A percentile compares a stretch with the other conserved stretches of the same genome.
phyloP scores from a whole-genome alignment of 2,329 filamentous ascomycete species.

The Ceratocystis lukuohia region DNA sequence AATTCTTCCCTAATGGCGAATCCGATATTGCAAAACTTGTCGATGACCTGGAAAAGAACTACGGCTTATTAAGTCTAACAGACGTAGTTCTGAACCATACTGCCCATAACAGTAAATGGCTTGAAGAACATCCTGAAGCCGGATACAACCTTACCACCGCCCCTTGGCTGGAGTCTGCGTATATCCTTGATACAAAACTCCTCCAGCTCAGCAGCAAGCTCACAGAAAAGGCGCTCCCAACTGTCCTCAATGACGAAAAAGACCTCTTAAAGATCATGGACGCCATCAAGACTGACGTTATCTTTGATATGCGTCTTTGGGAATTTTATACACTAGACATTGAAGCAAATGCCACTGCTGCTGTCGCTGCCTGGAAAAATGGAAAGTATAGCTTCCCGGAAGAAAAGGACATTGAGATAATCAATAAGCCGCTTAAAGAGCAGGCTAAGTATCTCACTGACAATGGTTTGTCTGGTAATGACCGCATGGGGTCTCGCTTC shows the following conservation, averaged over 20 bases:
- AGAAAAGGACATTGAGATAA: conserved; percentile 24
- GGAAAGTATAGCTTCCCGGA: conserved; percentile 44
- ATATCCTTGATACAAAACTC: conserved; percentile 46
- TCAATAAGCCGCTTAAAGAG: conserved; percentile 23
- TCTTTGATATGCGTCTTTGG: conserved; percentile 71
- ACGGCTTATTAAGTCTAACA: conserved; percentile 75
- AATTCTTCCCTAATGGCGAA: conserved; percentile 73
- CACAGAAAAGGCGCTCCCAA: conserved; percentile 59
- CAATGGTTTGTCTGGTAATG: conserved; percentile 55
- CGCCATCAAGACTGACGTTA: conserved; percentile 65
- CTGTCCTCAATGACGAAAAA: conserved; percentile 52
- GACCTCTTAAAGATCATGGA: conserved; percentile 76
- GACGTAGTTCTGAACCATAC: conserved; percentile 99
- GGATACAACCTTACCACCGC: conserved; percentile 91
- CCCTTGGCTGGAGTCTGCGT: conserved; percentile 57
- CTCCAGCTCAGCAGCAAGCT: conserved; percentile 68
- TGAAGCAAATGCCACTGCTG: conserved; percentile 53
- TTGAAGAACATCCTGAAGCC: conserved; percentile 84
- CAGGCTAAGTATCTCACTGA: conserved; percentile 52
- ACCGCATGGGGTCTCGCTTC: conserved; percentile 69
- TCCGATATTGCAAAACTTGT: conserved; percentile 66
- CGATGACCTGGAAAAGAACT: conserved; percentile 66
- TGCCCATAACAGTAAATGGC: conserved; percentile 87
- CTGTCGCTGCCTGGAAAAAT: conserved; percentile 57
- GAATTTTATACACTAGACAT: conserved; percentile 84